Evolutionary conservation across 2,329 filamentous ascomycete species (phyloP).

Genomic region (Knoxdaviesia capensis): DNA sequence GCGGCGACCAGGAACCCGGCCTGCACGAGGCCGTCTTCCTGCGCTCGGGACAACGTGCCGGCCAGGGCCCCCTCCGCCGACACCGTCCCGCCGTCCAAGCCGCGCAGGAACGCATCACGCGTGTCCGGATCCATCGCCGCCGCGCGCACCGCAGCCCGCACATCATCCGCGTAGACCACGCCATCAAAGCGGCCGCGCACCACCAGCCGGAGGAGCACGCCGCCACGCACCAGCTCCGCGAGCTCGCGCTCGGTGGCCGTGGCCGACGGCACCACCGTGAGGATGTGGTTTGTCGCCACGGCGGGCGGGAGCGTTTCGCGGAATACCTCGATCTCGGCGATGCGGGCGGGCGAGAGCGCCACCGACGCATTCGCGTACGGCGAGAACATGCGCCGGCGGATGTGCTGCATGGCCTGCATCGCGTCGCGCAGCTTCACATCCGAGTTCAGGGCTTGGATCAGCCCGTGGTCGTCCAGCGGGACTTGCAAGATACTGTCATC

Average conservation of each 20-base stretch:
- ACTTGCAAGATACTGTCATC: conserved; percentile 6
- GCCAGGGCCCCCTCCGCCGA: conserved; percentile 17
- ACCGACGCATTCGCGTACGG: conserved; percentile 33
- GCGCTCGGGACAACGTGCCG: conserved; percentile 17
- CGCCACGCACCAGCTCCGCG: conserved; percentile 34
- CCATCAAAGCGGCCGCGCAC: conserved; percentile 44
- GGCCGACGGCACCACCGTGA: conserved; percentile 39
- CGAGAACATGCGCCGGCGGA: conserved; percentile 41
- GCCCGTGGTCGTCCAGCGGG: conserved; percentile 38
- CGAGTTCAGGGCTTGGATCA: conserved; percentile 30
- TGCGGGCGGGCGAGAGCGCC: conserved; percentile 43
- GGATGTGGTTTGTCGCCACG: conserved; percentile 44
- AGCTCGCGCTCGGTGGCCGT: conserved; percentile 49
- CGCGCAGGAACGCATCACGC: conserved; percentile 27
- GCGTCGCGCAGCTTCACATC: conserved; percentile 39
- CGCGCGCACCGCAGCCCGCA: conserved; percentile 23
- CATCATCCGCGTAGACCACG: conserved; percentile 35
- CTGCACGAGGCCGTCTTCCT: conserved; percentile 38
- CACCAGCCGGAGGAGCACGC: conserved; percentile 38
- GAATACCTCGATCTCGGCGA: conserved; percentile 42
- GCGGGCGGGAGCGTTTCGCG: conserved; percentile 38
- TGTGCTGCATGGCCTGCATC: conserved; percentile 42
- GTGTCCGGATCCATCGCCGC: conserved; percentile 18
- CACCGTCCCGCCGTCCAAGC: conserved; percentile 25
- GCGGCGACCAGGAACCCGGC: conserved; percentile 45